Evolutionary conservation across 1,284 basidiomycete genomes (phyloP).

Genomic region (Austroboletus sp.): DNA sequence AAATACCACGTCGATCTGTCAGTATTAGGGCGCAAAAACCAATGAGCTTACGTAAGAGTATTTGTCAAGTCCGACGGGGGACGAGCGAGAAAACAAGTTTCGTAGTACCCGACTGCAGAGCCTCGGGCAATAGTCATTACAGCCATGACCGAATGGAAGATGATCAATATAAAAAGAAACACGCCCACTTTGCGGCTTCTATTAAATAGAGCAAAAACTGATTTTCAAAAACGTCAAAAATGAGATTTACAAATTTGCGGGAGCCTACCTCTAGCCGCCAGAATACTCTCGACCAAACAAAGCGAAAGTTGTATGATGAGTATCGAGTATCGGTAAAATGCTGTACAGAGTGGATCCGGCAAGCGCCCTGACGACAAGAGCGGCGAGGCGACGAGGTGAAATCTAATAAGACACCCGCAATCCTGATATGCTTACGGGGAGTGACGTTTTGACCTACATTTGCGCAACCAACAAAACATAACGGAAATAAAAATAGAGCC

Average conservation of each 20-base stretch:
- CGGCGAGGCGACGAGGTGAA: constrained; percentile 7
- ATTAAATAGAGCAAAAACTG: constrained; percentile 26
- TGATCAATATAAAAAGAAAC: constrained; percentile 11
- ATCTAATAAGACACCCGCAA: constrained; percentile 6
- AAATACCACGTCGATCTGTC: background rate
- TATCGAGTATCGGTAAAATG: constrained; percentile 16
- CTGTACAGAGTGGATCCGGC: constrained; percentile 4
- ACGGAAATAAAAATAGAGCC: constrained; percentile 24
- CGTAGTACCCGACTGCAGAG: constrained; percentile 1
- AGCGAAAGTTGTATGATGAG: constrained; percentile 2
- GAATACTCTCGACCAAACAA: constrained; percentile 12
- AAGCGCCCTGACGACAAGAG: constrained; percentile 11
- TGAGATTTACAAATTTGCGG: too few relatives aligned
- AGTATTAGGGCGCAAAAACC: too few relatives aligned
- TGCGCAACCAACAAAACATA: constrained; percentile 14
- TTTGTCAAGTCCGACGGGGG: background rate
- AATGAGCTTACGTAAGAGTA: constrained; percentile 1
- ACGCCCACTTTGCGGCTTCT: constrained; percentile 10
- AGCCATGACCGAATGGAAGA: constrained; percentile 4
- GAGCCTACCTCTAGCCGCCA: constrained; percentile 20
- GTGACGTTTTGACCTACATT: constrained; percentile 9
- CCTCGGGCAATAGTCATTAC: background rate
- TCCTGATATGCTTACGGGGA: background rate
- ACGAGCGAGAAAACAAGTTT: constrained; percentile 13
- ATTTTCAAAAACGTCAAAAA: background rate